Percentiles rank a stretch among this genome's conserved stretches.
Evolutionary conservation across 2,329 filamentous ascomycete species (phyloP).

Genomic region (Hirsutella rhossiliensis): DNA sequence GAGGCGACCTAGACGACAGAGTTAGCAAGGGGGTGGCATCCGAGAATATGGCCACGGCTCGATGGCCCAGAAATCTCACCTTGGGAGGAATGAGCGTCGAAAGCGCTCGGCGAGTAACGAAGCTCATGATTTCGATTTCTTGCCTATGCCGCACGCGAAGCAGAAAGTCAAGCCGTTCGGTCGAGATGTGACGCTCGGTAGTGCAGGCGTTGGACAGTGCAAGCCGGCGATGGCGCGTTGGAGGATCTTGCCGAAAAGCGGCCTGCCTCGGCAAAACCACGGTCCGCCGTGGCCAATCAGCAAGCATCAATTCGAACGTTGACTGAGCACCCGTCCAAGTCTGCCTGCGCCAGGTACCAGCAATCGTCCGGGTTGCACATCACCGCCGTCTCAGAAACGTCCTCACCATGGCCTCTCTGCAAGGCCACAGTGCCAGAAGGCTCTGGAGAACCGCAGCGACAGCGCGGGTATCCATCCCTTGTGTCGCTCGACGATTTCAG

Average conservation of each 20-base stretch:
- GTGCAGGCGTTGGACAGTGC: neutral
- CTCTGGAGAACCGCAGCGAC: conserved; percentile 36
- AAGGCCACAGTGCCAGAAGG: conserved; percentile 39
- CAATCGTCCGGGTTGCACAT: too few relatives aligned
- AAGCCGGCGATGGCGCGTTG: neutral
- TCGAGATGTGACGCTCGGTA: neutral
- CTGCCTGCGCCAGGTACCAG: neutral
- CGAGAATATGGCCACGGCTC: neutral
- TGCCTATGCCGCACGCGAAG: conserved; percentile 10
- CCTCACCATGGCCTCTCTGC: conserved; percentile 52
- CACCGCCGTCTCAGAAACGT: conserved; percentile 14
- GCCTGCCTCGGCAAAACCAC: conserved; percentile 32
- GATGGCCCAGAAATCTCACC: conserved; percentile 44
- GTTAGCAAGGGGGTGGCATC: neutral
- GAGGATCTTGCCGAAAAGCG: conserved; percentile 32
- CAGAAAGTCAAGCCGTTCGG: conserved; percentile 6
- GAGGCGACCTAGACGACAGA: conserved; percentile 53
- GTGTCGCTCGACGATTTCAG: conserved; percentile 41
- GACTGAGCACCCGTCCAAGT: neutral
- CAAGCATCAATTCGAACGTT: conserved; percentile 3
- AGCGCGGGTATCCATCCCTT: conserved; percentile 24
- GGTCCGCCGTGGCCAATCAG: conserved; percentile 31
- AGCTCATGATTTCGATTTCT: conserved; percentile 65
- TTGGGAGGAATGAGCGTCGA: conserved; percentile 99
- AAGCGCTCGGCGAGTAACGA: conserved; percentile 77